Evolutionary conservation across 495 filamentous ascomycete genomes (phyloP).

Genomic region (Aspergillus olivimuriae): DNA sequence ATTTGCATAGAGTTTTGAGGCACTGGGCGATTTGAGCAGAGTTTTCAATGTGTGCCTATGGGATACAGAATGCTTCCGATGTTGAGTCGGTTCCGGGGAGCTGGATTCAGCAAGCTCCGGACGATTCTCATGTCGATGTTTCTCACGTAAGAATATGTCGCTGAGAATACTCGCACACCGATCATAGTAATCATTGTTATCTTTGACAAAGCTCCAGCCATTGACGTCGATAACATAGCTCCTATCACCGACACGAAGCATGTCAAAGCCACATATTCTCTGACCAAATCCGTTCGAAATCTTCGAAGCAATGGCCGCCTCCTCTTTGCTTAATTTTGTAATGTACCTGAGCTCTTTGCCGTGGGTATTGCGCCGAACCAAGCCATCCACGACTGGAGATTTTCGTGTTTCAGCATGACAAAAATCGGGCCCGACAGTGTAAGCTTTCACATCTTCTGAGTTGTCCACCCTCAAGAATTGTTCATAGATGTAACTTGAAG

Average conservation of each 20-base stretch:
- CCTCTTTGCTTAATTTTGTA: constrained; percentile 72
- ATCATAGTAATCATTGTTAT: constrained; percentile 98
- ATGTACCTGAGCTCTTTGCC: constrained; percentile 97
- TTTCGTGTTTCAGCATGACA: constrained; percentile 97
- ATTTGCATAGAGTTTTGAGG: constrained; percentile 51
- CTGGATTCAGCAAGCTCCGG: constrained; percentile 28
- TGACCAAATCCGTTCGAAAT: constrained; percentile 94
- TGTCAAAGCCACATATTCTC: constrained; percentile 91
- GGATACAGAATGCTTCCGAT: constrained; percentile 29
- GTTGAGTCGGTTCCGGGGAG: constrained; percentile 24
- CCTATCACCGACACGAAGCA: constrained; percentile 77
- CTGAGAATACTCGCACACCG: constrained; percentile 78
- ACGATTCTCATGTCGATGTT: constrained; percentile 43
- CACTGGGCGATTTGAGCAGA: constrained; percentile 59
- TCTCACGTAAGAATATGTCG: constrained; percentile 79
- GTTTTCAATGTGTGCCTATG: constrained; percentile 47
- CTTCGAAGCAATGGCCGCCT: constrained; percentile 76
- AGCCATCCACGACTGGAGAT: constrained; percentile 91
- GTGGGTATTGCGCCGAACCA: constrained; percentile 91
- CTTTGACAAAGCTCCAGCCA: constrained; percentile 99
- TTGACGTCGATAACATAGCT: constrained; percentile 99
- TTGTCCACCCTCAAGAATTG: constrained; percentile 95
- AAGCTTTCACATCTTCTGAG: constrained; percentile 96
- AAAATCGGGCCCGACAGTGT: constrained; percentile 89
- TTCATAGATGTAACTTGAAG: constrained; percentile 88